These are phyloP conservation scores for Trichoderma pleuroti DNA, from an alignment of 2,329 filamentous ascomycete genomes.

Conservation along the genomic window DNA sequence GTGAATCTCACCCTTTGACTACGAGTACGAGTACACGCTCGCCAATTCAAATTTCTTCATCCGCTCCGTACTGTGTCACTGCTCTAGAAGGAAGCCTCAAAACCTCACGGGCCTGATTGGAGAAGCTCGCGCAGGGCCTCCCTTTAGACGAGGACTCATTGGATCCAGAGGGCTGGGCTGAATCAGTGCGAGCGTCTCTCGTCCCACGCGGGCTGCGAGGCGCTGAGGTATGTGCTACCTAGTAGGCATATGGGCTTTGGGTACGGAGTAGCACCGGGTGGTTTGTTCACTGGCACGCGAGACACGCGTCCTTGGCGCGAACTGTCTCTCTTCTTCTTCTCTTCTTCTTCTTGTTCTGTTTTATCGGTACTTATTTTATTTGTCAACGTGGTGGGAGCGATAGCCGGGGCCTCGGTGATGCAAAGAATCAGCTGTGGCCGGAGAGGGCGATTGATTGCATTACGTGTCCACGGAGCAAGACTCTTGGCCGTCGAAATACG, in stretches of 20 bases:
- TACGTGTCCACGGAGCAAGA: conserved; percentile 1
- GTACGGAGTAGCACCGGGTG: neutral
- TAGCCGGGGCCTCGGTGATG: neutral
- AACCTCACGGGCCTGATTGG: neutral
- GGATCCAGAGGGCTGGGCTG: conserved; percentile 14
- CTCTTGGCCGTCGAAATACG: neutral
- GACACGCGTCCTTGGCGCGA: neutral
- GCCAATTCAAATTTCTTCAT: neutral
- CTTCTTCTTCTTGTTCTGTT: neutral
- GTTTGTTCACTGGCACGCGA: conserved; percentile 7
- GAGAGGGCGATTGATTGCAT: neutral
- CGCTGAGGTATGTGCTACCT: too few species aligned
- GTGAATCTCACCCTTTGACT: neutral
- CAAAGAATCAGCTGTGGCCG: neutral
- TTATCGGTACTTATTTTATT: neutral
- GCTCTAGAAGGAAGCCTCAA: neutral
- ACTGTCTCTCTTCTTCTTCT: neutral
- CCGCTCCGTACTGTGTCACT: neutral
- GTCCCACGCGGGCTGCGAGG: conserved; percentile 12
- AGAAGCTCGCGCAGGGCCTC: neutral
- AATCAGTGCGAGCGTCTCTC: neutral
- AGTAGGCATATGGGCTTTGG: neutral
- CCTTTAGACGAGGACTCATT: neutral
- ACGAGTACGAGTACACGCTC: neutral
- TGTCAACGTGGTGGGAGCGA: neutral